Evolutionary conservation across 805 yeast species (phyloP).

Genomic region (Kluyveromyces nonfermentans): DNA sequence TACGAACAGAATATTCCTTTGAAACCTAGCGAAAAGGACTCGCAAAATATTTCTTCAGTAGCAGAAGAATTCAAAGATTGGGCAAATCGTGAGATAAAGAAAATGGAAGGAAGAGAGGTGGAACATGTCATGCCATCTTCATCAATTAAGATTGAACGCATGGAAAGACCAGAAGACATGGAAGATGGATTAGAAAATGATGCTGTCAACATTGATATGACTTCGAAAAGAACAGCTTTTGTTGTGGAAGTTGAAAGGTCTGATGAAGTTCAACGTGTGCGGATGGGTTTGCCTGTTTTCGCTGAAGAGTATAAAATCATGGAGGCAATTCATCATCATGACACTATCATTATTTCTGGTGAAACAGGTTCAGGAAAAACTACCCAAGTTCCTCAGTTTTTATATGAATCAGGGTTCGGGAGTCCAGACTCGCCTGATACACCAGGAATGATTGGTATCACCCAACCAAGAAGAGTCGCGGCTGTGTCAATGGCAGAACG

Average conservation of each 20-base stretch:
- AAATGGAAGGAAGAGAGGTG: constrained; percentile 50
- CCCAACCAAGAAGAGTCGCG: constrained; percentile 93
- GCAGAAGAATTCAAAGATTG: constrained; percentile 74
- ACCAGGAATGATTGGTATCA: constrained; percentile 93
- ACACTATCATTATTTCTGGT: constrained; percentile 86
- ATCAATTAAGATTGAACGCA: constrained; percentile 42
- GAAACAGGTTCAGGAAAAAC: constrained; percentile 99
- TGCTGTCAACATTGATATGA: constrained; percentile 48
- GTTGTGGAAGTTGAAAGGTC: constrained; percentile 61
- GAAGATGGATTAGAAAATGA: constrained; percentile 63
- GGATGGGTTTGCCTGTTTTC: constrained; percentile 77
- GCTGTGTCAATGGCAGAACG: constrained; percentile 86
- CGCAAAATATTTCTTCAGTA: constrained; percentile 18
- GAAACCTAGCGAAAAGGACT: constrained; percentile 15
- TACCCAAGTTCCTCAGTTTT: constrained; percentile 94
- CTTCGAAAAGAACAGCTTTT: constrained; percentile 44
- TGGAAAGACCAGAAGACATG: constrained; percentile 59
- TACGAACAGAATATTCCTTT: constrained; percentile 27
- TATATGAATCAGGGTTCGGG: constrained; percentile 90
- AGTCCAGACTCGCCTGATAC: constrained; percentile 40
- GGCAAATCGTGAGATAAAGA: constrained; percentile 70
- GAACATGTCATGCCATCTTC: constrained; percentile 43
- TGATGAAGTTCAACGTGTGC: constrained; percentile 51
- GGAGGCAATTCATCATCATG: constrained; percentile 93
- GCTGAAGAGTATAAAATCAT: constrained; percentile 85